Evolutionary conservation across 768 basidiomycete species (phyloP), one percentile per base, ranked within the genome.

Genomic region (Lentinula edodes): DNA sequence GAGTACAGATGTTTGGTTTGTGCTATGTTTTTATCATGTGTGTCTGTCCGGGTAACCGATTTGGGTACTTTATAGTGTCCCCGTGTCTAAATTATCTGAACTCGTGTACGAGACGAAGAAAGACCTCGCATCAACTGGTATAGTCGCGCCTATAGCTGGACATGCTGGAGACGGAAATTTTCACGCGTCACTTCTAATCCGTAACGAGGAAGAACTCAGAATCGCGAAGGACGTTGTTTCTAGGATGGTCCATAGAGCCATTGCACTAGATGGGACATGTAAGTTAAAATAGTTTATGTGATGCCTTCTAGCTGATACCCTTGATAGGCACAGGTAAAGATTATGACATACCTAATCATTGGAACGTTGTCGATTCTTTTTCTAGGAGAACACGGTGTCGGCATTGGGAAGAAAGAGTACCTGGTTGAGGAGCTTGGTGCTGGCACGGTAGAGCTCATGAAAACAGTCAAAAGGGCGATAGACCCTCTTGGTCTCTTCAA

Each of bases 1-100:
- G 93, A 89, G 87, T 23, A 96, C 94, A 0, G 93, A 95, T 71
- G 93, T 95, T 28, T 95, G 93, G 91, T 91, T 72, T 61, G 76
- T 72, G 6, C 28, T 23, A 9, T 15, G 15, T 43, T 32, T 20
- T 28, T 6, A 34, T 42, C 0, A 6, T 23, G 12, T 23, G 16
- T 16, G 7, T 0, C 6, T 45, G 23, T 45, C 36, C 18, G 10
- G 5, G n/a, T 46, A 9, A 18, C 18, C 18, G 3, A 35, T 10
- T 15, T 36, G 32, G 1, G 9, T 18, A 8, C 32, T 43, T 3
- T 28, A 39, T n/a, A 54, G 61, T 56, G 87, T 90, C 0, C 87
- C 87, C 0, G 78, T 89, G 2, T 88, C 87, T 1, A 82, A 75
- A 52, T 77, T 90, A 8, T 86, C 88, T 1, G 76, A 87, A 45